A percentile compares a stretch with the other conserved stretches of the same genome.
Evolutionary conservation across 805 yeast species (phyloP).

Genomic region (Cyberlindnera mrakii): DNA sequence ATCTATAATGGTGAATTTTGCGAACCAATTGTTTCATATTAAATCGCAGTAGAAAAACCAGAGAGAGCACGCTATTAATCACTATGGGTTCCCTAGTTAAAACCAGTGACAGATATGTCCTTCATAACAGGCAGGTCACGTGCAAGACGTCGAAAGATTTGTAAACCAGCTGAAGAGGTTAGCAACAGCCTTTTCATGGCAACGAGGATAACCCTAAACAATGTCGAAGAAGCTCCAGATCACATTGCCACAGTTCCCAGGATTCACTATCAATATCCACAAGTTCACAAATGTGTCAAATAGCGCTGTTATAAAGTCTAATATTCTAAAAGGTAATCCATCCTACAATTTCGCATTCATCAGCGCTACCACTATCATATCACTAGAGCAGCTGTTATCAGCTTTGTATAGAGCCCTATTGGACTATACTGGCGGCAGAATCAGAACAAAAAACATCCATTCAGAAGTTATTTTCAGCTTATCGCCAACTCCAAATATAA

Average conservation of each 20-base stretch:
- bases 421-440: constrained; percentile 39
- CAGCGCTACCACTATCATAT: constrained; percentile 50
- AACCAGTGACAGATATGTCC: no score
- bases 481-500: constrained; percentile 64
- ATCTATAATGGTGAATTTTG: no score
- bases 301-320: constrained; percentile 36
- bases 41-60: no score
- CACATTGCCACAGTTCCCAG: constrained; percentile 40
- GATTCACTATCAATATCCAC: constrained; percentile 31
- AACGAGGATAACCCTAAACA: constrained; percentile 12
- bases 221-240: not conserved
- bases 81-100: no score
- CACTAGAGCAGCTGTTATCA: constrained; percentile 55
- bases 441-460: constrained; percentile 61
- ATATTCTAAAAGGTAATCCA: constrained; percentile 38
- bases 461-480: constrained; percentile 67
- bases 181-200: no score
- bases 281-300: constrained; percentile 42
- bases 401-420: constrained; percentile 56
- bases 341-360: constrained; percentile 60
- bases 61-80: no score
- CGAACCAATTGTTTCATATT: no score
- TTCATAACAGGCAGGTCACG: no score
- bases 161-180: no score
- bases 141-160: no score